Evolutionary conservation across 306 rosid genomes (phyloP).

Genomic region (Fragaria nilgerrensis): DNA sequence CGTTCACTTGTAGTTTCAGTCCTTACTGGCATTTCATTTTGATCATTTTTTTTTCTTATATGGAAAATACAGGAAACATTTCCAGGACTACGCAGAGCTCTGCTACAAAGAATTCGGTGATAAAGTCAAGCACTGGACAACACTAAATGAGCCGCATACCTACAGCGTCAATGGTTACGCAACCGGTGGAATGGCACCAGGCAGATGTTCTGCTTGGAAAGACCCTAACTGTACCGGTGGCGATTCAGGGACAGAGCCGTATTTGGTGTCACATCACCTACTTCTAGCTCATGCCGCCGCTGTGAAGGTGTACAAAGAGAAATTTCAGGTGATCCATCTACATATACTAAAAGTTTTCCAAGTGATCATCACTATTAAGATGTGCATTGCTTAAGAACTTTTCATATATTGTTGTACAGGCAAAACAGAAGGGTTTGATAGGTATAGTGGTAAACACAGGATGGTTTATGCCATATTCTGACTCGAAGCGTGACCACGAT

Average conservation of each 20-base stretch:
- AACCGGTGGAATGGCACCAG: conserved; percentile 18
- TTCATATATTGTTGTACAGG: conserved; percentile 2
- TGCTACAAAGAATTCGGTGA: too few species aligned
- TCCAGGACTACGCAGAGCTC: conserved; percentile 11
- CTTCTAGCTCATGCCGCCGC: conserved; percentile 67
- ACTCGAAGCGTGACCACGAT: neutral
- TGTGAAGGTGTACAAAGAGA: conserved; percentile 40
- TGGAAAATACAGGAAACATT: conserved; percentile 23
- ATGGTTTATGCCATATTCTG: neutral
- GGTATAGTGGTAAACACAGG: conserved; percentile 19
- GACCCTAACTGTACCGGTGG: conserved; percentile 54
- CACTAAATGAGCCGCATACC: conserved; percentile 21
- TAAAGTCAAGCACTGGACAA: too few species aligned
- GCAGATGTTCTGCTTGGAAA: conserved; percentile 49
- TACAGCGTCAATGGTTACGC: conserved; percentile 29
- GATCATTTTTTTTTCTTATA: neutral
- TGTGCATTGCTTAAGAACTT: neutral
- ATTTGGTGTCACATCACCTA: conserved; percentile 49
- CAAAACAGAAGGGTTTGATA: conserved; percentile 18
- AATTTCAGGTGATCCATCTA: conserved; percentile 46
- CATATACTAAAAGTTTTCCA: neutral
- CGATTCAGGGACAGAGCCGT: conserved; percentile 62
- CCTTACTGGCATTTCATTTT: too few species aligned
- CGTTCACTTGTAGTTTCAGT: too few species aligned
- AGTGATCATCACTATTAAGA: neutral